phyloP scores from a whole-genome alignment of 495 filamentous ascomycete genomes.

The Penicilliopsis zonata region DNA sequence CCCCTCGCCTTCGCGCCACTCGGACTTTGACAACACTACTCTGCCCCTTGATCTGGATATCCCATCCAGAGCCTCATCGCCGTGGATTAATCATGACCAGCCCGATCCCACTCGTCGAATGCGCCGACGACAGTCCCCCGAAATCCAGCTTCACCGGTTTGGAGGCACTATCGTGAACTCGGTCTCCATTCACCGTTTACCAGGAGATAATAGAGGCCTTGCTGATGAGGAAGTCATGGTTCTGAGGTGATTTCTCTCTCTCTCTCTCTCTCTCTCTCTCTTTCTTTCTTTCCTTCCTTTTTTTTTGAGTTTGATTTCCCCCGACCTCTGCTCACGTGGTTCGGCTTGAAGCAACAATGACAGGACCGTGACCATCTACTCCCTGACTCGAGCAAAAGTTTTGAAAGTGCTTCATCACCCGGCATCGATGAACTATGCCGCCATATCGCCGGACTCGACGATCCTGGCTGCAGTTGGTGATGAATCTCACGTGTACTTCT shows the following conservation, averaged over 20 bases:
- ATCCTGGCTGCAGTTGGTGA: conserved; percentile 80
- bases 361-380: conserved; percentile 67
- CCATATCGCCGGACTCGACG: conserved; percentile 78
- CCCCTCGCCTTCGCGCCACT: conserved; percentile 20
- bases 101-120: conserved; percentile 18
- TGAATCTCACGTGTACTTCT: conserved; percentile 71
- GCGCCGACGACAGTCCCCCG: conserved; percentile 24
- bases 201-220: conserved; percentile 30
- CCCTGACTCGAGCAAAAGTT: conserved; percentile 48
- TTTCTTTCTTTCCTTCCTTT: not conserved
- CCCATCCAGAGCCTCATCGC: conserved; percentile 16
- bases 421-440: conserved; percentile 80
- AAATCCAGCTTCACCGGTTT: conserved; percentile 39
- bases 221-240: conserved; percentile 51
- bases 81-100: conserved; percentile 10
- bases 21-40: conserved; percentile 49
- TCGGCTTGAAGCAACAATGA: conserved; percentile 64
- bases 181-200: conserved; percentile 52
- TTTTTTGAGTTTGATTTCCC: too few species aligned
- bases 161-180: conserved; percentile 58
- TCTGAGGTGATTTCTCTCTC: conserved; percentile 36
- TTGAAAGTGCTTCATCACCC: conserved; percentile 59
- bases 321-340: not conserved
- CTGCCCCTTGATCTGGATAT: conserved; percentile 45
- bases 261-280: not conserved